Percentiles rank a stretch among this genome's conserved stretches.
Evolutionary conservation across 306 rosid species (phyloP).

Genomic region (Glycyrrhiza uralensis): DNA sequence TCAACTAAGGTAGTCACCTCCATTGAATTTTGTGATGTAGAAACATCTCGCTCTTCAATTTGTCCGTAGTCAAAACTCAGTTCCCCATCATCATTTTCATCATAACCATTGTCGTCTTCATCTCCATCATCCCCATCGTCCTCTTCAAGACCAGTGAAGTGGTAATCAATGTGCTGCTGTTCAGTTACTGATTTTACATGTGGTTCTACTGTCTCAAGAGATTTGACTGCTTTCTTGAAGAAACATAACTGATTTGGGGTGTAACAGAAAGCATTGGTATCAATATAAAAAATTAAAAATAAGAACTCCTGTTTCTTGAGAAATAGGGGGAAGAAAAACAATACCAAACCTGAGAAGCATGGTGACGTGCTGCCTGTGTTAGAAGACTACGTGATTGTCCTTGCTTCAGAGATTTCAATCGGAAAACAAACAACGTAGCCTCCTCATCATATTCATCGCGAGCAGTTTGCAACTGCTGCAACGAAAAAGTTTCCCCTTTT

Average conservation of each 20-base stretch:
- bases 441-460: conserved; percentile 91
- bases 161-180: conserved; percentile 91
- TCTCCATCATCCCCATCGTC: conserved; percentile 55
- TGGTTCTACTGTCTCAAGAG: conserved; percentile 90
- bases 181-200: conserved; percentile 78
- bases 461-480: conserved; percentile 78
- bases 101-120: conserved; percentile 43
- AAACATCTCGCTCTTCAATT: conserved; percentile 57
- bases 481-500: conserved; percentile 66
- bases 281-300: conserved; percentile 19
- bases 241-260: conserved; percentile 64
- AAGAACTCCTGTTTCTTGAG: neutral
- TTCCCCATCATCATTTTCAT: conserved; percentile 74
- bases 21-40: conserved; percentile 54
- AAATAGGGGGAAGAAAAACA: conserved; percentile 5
- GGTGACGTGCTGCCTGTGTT: conserved; percentile 99
- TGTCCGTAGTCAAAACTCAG: conserved; percentile 81
- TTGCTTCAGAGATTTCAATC: conserved; percentile 95
- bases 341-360: conserved; percentile 98
- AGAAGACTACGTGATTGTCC: conserved; percentile 96
- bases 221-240: conserved; percentile 78
- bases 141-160: conserved; percentile 77
- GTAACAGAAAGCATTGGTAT: conserved; percentile 25
- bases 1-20: conserved; percentile 48
- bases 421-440: conserved; percentile 89